Evolutionary conservation across 148 eudicot genomes (phyloP).

Genomic region (Heliamphora exappendiculata): DNA sequence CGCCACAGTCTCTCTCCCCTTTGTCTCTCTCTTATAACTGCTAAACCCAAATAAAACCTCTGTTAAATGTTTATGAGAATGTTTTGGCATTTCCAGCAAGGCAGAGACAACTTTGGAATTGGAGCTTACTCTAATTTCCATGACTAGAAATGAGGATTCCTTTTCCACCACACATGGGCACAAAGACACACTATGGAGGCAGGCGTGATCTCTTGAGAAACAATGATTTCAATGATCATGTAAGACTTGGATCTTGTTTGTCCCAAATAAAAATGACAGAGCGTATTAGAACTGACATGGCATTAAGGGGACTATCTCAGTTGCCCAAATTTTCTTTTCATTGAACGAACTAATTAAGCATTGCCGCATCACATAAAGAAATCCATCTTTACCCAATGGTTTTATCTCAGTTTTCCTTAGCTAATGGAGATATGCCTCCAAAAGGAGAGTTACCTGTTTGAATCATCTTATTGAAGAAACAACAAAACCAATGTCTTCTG

Average conservation of each 20-base stretch:
- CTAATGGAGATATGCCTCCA: too few relatives aligned
- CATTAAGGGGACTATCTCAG: neutral
- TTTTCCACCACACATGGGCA: too few relatives aligned
- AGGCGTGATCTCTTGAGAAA: neutral
- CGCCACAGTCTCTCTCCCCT: neutral
- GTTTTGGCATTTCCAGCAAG: neutral
- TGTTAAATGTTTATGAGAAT: neutral
- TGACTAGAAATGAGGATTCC: neutral
- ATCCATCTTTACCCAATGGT: too few relatives aligned
- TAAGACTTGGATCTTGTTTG: neutral
- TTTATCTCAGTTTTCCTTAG: neutral
- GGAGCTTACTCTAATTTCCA: neutral
- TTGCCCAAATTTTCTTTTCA: neutral
- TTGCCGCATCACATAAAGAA: neutral
- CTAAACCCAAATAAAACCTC: neutral
- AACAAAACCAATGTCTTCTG: neutral
- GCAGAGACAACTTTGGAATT: neutral
- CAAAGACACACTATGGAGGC: neutral
- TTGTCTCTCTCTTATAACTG: too few relatives aligned
- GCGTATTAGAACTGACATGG: neutral
- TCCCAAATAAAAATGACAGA: too few relatives aligned
- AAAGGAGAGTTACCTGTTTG: neutral
- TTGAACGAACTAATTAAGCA: neutral
- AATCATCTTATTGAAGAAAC: neutral
- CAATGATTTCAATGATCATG: neutral